Base-by-base conservation (phyloP, 2,329 filamentous ascomycete genomes). In the Trichoderma semiorbis region DNA sequence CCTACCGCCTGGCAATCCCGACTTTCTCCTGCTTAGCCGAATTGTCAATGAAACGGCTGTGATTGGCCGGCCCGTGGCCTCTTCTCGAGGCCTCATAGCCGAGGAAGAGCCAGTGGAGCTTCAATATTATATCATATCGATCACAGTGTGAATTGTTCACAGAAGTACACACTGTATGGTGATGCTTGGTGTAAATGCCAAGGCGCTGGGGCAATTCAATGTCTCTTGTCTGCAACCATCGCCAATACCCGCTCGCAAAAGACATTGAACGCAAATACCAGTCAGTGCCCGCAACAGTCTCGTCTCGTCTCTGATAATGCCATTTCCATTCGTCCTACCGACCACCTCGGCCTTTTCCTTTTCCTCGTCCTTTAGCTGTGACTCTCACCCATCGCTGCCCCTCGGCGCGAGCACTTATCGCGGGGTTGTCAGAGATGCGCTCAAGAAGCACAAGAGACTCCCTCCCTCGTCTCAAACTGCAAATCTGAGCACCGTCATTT, bases 391-490 rank as follows among this genome's bases (percentile, higher is more conserved):
- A 4, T 97, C 95, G 0, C 87, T 99, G 55, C 93, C 94, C 28
- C 88, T 95, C 76, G 88, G 89, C 69, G 91, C 94, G 26, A 95
- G 94, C 75, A 95, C 93, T 10, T 90, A 93, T 78, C 93, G 96
- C 73, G 92, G 93, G 76, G 89, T 97, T 21, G 87, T 98, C 66
- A 91, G 94, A 77, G 91, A 95, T 80, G 88, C 90, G 3, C 86
- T 99, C 73, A 98, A 98, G 83, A 90, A 90, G 76, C 91, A 98
- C 85, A 98, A 97, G 82, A 90, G 94, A 67, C 88, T 97, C n/a
- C 87, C 93, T 5, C 86, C 92, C 10, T 80, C 88, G 11, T 90
- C 92, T 28, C 93, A 94, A 80, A 84, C 89, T 7, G 85, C 90
- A 26, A 90, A 94, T 78, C 86, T 99, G 7, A 85, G 89, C 28